Base-by-base conservation (phyloP, 805 yeast genomes). In the Lipomyces sp. region DNA sequence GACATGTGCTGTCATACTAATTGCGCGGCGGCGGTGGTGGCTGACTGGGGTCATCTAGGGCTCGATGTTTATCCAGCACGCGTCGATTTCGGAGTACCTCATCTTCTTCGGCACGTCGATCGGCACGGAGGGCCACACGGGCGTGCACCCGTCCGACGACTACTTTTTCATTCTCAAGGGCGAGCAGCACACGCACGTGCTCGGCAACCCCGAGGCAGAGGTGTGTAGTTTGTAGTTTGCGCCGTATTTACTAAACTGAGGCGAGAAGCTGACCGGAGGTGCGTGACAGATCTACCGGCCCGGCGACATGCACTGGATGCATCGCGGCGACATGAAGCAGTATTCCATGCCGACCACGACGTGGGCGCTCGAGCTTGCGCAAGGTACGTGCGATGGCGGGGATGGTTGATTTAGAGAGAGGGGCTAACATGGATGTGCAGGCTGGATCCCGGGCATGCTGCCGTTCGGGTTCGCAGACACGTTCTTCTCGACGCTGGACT, bases 381-480 rank as follows among this genome's bases (percentile, higher is more conserved):
- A 91, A 73, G 98, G 62, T 53, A 36, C 10, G 53, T 18, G 2
- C 18, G 6, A 37, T 28, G 23, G 16, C 32, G 11, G 22, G 24
- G 18, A 3, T 11, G 22, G 16, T 8, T 18, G 19, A 11, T 28
- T 14, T 7, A 4, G 13, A 23, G 11, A 21, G 24, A 24, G 6
- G 16, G 22, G 16, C 10, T 18, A n/a, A 11, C 19, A 21, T 7
- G 3, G 13, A 23, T 13, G 13, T 7, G 3, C 6, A 57, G 61
- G 98, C 53, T 93, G 96, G 95, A 87, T 93, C 59, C 98, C 98
- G 32, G 83, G 91, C 38, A 93, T 93, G 98, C 76, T 93, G 54
- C 98, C 98, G 19, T 93, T 93, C 67, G 98, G 98, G 0, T 81
- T 91, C 70, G 72, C 86, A 43, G 95, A 88, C 65, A 79, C 84